A percentile compares a stretch with the other conserved stretches of the same genome.
Conservation (phyloP, 140 eudicot genomes). For the Flaveria floridana region DNA sequence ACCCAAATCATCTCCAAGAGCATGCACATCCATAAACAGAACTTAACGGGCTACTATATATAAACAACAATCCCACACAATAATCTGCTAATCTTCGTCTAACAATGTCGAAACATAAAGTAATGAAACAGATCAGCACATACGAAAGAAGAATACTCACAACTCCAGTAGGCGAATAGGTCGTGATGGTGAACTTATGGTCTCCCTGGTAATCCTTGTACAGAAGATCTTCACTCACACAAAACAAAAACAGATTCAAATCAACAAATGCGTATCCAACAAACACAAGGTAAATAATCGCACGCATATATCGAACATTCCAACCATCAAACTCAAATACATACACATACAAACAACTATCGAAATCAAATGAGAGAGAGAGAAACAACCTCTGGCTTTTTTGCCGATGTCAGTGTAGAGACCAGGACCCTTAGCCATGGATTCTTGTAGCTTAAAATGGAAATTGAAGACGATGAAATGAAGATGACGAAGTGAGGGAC, state of each 20-base stretch:
- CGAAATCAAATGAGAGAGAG: conserved; percentile 7
- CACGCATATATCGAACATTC: no score
- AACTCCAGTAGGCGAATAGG: conserved; percentile 79
- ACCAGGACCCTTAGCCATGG: conserved; percentile 95
- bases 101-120: background rate
- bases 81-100: background rate
- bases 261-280: conserved; percentile 18
- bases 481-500: background rate
- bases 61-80: conserved; percentile 6
- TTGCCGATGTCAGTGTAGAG: conserved; percentile 88
- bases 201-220: conserved; percentile 77
- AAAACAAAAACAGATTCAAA: conserved; percentile 21
- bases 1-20: background rate
- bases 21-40: background rate
- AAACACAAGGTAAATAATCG: background rate
- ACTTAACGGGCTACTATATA: background rate
- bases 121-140: conserved; percentile 15
- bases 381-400: conserved; percentile 59
- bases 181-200: conserved; percentile 85
- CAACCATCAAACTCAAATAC: background rate
- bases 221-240: conserved; percentile 61
- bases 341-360: background rate
- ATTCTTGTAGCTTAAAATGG: conserved; percentile 14
- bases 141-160: conserved; percentile 43
- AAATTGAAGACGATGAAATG: conserved; percentile 17